Conservation (phyloP, 306 rosid genomes). For the Lathyrus sativus region DNA sequence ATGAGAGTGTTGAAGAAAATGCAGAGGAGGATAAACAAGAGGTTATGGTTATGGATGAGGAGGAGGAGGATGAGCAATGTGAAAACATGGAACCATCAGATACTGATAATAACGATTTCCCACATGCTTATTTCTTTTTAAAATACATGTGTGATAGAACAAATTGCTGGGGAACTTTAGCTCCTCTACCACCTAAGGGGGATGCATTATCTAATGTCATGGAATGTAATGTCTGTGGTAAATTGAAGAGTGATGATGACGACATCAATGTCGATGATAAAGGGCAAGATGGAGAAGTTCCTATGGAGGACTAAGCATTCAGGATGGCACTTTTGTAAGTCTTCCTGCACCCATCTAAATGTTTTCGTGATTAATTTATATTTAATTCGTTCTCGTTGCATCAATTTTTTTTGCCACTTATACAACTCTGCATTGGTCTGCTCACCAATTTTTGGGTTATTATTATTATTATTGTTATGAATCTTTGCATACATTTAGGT, state of each 20-base stretch:
- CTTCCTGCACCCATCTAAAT: slow-evolving; percentile 14
- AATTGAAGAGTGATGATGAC: slow-evolving; percentile 45
- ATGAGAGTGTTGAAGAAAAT: slow-evolving; percentile 44
- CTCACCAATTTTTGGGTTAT: neutral
- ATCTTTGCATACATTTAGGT: slow-evolving; percentile 3
- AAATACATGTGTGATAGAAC: slow-evolving; percentile 68
- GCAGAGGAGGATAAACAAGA: slow-evolving; percentile 54
- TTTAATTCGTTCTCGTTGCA: neutral
- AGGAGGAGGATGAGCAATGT: slow-evolving; percentile 39
- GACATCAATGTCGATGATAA: slow-evolving; percentile 30
- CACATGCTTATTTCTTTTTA: slow-evolving; percentile 79
- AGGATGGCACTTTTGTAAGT: slow-evolving; percentile 34
- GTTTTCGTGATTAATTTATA: neutral
- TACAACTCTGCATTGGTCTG: slow-evolving; percentile 5
- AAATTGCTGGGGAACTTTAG: slow-evolving; percentile 75
- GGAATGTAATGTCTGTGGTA: slow-evolving; percentile 82
- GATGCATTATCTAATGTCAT: slow-evolving; percentile 48
- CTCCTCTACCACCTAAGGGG: slow-evolving; percentile 63
- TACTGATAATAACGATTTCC: slow-evolving; percentile 51
- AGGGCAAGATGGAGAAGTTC: slow-evolving; percentile 39
- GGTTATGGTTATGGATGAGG: slow-evolving; percentile 42
- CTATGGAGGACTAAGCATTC: slow-evolving; percentile 51
- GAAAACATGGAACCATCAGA: slow-evolving; percentile 51
- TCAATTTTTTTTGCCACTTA: neutral
- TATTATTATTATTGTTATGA: neutral